These are phyloP conservation scores for Eudorina sp. DNA, from an alignment of 139 green algal species.

Conservation along the genomic window DNA sequence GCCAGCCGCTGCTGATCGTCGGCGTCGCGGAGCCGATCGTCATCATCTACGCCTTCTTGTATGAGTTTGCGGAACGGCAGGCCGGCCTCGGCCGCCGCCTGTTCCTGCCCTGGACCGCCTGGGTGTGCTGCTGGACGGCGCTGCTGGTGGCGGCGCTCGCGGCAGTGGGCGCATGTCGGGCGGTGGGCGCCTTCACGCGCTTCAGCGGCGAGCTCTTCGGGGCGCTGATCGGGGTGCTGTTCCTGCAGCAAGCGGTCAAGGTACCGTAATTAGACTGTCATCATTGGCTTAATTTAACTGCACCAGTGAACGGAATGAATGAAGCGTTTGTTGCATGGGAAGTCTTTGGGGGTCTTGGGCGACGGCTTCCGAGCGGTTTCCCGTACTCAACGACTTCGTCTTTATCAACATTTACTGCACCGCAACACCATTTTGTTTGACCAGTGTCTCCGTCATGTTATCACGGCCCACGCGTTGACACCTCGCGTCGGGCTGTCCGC, in stretches of 20 bases:
- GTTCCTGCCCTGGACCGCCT: slow-evolving; percentile 77
- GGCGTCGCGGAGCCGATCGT: slow-evolving; percentile 92
- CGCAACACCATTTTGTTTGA: too few species aligned
- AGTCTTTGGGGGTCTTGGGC: too few species aligned
- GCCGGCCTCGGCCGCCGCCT: background rate
- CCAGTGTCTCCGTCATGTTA: too few species aligned
- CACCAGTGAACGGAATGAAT: too few species aligned
- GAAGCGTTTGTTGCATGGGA: too few species aligned
- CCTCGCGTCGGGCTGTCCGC: too few species aligned
- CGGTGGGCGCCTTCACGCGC: slow-evolving; percentile 81
- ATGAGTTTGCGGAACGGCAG: slow-evolving; percentile 65
- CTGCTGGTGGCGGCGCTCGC: slow-evolving; percentile 77
- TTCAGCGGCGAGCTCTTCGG: slow-evolving; percentile 93
- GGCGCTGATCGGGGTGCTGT: slow-evolving; percentile 91
- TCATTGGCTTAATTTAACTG: too few species aligned
- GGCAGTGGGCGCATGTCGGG: slow-evolving; percentile 61
- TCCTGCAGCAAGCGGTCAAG: slow-evolving; percentile 89
- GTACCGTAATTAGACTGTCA: too few species aligned
- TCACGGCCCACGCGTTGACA: too few species aligned
- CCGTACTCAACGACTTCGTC: too few species aligned
- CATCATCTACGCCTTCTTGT: slow-evolving; percentile 88
- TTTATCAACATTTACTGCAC: too few species aligned
- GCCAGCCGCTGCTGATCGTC: slow-evolving; percentile 94
- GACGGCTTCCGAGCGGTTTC: too few species aligned
- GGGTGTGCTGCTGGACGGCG: slow-evolving; percentile 83